Conservation (phyloP, 352 stramenopile species). For the Pythium sukuiense region DNA sequence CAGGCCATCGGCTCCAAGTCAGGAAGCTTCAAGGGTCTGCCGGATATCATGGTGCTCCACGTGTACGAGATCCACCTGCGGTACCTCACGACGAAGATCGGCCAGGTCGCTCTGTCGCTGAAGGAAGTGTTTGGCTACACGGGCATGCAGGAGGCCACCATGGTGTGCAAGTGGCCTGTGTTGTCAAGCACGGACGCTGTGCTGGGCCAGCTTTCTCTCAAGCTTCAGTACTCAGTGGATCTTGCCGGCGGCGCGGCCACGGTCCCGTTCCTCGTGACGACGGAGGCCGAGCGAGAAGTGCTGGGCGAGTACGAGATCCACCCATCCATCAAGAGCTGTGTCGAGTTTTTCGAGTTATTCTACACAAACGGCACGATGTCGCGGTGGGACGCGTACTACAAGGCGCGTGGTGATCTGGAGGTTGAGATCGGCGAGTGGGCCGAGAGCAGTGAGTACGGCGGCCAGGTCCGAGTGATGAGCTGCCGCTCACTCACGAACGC, state of each 20-base stretch:
- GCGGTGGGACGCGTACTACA: slow-evolving; percentile 61
- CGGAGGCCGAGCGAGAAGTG: slow-evolving; percentile 58
- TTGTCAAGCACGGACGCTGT: slow-evolving; percentile 64
- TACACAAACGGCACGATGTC: slow-evolving; percentile 50
- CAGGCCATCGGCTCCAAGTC: slow-evolving; percentile 51
- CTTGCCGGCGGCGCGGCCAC: slow-evolving; percentile 42
- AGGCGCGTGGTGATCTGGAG: slow-evolving; percentile 74
- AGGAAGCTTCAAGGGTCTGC: slow-evolving; percentile 68
- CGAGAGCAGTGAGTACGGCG: slow-evolving; percentile 64
- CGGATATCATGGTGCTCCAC: slow-evolving; percentile 80
- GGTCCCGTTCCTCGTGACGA: slow-evolving; percentile 71
- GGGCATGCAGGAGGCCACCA: slow-evolving; percentile 58
- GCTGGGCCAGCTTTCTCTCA: slow-evolving; percentile 69
- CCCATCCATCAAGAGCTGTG: slow-evolving; percentile 42
- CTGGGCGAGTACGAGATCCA: slow-evolving; percentile 72
- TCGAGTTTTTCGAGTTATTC: slow-evolving; percentile 70
- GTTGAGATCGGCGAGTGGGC: slow-evolving; percentile 69
- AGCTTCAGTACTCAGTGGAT: slow-evolving; percentile 66
- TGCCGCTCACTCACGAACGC: slow-evolving; percentile 80
- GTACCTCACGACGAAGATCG: slow-evolving; percentile 84
- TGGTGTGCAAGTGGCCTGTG: slow-evolving; percentile 72
- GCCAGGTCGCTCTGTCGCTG: slow-evolving; percentile 70
- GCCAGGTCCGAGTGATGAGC: slow-evolving; percentile 59
- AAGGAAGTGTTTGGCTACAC: slow-evolving; percentile 73
- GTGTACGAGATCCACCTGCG: slow-evolving; percentile 84